A percentile compares a stretch with the other conserved stretches of the same genome.
Evolutionary conservation across 2,329 filamentous ascomycete species (phyloP).

Genomic region (Scytalidium lignicola): DNA sequence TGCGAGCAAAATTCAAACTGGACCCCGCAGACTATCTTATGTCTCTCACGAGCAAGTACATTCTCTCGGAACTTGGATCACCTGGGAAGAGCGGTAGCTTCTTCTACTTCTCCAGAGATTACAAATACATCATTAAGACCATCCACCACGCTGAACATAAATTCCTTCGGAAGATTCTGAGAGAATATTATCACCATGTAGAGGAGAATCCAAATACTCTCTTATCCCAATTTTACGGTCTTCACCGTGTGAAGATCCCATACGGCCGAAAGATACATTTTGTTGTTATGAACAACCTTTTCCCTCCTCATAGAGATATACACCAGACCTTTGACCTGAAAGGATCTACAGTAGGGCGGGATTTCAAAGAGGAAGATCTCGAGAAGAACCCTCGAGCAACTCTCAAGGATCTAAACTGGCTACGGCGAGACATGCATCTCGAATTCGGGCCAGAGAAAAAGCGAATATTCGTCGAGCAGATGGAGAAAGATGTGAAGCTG

Average conservation of each 20-base stretch:
- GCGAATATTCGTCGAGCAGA: slow-evolving; percentile 79
- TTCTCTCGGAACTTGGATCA: slow-evolving; percentile 92
- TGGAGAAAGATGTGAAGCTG: slow-evolving; percentile 79
- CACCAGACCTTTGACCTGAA: slow-evolving; percentile 97
- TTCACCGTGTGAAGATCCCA: slow-evolving; percentile 96
- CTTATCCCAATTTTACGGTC: slow-evolving; percentile 93
- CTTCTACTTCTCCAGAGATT: slow-evolving; percentile 98
- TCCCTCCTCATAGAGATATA: slow-evolving; percentile 94
- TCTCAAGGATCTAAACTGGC: slow-evolving; percentile 94
- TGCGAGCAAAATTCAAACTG: slow-evolving; percentile 80
- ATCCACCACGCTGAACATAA: slow-evolving; percentile 95
- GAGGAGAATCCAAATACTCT: slow-evolving; percentile 92
- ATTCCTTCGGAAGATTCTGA: slow-evolving; percentile 75
- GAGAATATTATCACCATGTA: slow-evolving; percentile 92
- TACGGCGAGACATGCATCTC: slow-evolving; percentile 76
- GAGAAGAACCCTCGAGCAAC: slow-evolving; percentile 88
- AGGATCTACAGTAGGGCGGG: slow-evolving; percentile 88
- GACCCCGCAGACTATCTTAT: slow-evolving; percentile 98
- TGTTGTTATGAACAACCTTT: slow-evolving; percentile 99
- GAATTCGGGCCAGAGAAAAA: slow-evolving; percentile 90
- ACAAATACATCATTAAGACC: slow-evolving; percentile 99
- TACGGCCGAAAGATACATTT: slow-evolving; percentile 99
- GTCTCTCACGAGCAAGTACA: slow-evolving; percentile 97
- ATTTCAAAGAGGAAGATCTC: slow-evolving; percentile 83
- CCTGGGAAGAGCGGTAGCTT: slow-evolving; percentile 98